Percentiles rank a stretch among this genome's conserved stretches.
Conservation (phyloP, 1,284 basidiomycete species). For the Microbotryum intermedium region DNA sequence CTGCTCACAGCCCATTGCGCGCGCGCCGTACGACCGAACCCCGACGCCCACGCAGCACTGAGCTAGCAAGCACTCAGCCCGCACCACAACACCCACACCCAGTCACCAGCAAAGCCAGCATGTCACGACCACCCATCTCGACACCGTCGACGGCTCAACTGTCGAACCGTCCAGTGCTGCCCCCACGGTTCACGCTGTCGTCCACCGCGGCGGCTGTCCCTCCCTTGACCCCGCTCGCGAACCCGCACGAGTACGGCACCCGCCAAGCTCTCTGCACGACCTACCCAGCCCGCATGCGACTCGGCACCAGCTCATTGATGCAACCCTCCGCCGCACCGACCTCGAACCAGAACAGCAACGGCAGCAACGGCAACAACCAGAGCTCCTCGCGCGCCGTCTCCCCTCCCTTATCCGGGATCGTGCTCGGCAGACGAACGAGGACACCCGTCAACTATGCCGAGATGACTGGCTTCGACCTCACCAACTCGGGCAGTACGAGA, state of each 20-base stretch:
- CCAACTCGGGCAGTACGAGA: no score
- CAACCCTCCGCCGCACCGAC: constrained; percentile 53
- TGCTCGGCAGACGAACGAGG: constrained; percentile 37
- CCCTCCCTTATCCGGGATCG: neutral
- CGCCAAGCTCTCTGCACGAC: constrained; percentile 70
- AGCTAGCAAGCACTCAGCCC: neutral
- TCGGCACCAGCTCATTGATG: constrained; percentile 78
- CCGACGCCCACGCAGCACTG: no score
- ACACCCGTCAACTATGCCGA: constrained; percentile 78
- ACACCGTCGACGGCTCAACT: no score
- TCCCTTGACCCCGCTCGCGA: constrained; percentile 22
- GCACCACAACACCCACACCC: neutral
- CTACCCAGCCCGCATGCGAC: constrained; percentile 85
- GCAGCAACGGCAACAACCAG: neutral
- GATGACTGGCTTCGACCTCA: constrained; percentile 44
- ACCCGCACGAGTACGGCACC: constrained; percentile 6
- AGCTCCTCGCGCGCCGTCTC: constrained; percentile 8
- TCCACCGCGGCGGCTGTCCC: constrained; percentile 8
- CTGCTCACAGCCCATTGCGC: no score
- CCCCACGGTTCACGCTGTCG: constrained; percentile 5
- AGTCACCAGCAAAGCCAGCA: neutral
- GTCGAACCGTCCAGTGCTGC: neutral
- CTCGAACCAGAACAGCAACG: neutral
- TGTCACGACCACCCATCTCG: neutral
- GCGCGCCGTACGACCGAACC: no score